Base-by-base conservation (phyloP, 805 yeast genomes). In the Wickerhamiella siamensis region DNA sequence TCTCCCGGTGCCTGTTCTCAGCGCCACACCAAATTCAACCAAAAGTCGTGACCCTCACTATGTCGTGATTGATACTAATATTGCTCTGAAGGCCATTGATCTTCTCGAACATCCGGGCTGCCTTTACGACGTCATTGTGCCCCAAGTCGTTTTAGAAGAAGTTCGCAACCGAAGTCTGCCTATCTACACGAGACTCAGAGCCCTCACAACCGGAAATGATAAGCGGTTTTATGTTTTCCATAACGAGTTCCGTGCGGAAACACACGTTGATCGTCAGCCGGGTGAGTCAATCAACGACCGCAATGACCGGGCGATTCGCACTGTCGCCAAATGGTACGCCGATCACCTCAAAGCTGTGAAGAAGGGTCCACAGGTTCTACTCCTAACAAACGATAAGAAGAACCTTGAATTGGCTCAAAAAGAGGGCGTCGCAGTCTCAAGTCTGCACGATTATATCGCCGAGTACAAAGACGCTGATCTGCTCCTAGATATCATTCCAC, bases 101-200 rank as follows among this genome's bases (percentile, higher is more conserved):
- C 64, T 91, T 45, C 63, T 91, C 43, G 99, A 91, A 59, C 78
- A 75, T 52, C 68, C 69, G 17, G 69, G 72, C 24, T 79, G 82
- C 41, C 83, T 91, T 55, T 79, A 71, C 54, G 97, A 91, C 61
- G 95, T 87, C 15, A 79, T 91, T 43, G 65, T 91, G n/a, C 95
- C 97, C 1, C 98, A 91, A 58, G 81, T 94, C 5, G 96, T 84
- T 2, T 66, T 91, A 29, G 96, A 93, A 51, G 97, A 91, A 60
- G 95, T 88, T 8, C 74, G 83, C 49, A 84, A 84, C 57, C 70
- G 79, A 54, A 83, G 94, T 39, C 74, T 77, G 54, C 95, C 98
- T 3, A 77, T 88, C 16, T 91, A 87, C 58, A 76, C 82, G 53
- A 71, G 98, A 56, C 61, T 88, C 38, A 71, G 96, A 53, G 72